These are phyloP conservation scores for Psilocybe sp. DNA, from an alignment of 768 basidiomycete species.

Conservation along the genomic window DNA sequence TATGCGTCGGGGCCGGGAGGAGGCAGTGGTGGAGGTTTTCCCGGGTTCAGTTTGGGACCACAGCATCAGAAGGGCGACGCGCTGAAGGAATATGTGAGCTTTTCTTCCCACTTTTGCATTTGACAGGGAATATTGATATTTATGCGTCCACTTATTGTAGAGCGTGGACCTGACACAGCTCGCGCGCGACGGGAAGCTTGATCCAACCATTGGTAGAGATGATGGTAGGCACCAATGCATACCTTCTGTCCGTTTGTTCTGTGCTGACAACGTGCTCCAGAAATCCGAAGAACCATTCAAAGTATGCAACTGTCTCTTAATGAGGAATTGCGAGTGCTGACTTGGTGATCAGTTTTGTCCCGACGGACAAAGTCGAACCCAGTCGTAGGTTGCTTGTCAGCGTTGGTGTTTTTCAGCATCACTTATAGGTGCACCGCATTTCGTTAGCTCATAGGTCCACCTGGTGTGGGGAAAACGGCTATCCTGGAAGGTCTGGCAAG, in stretches of 20 bases:
- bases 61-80: conserved; percentile 81
- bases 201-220: conserved; percentile 88
- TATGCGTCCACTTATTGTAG: conserved; percentile 29
- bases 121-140: too few species aligned
- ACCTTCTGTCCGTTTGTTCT: background rate
- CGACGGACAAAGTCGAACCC: conserved; percentile 91
- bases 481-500: conserved; percentile 88
- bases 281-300: conserved; percentile 89
- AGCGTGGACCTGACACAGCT: conserved; percentile 83
- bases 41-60: conserved; percentile 54
- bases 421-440: background rate
- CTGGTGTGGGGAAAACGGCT: conserved; percentile 92
- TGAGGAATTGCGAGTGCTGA: background rate
- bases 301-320: conserved; percentile 44
- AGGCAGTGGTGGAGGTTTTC: conserved; percentile 40
- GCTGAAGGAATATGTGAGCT: conserved; percentile 68
- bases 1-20: conserved; percentile 36
- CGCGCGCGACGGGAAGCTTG: conserved; percentile 81
- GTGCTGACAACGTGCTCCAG: conserved; percentile 25
- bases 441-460: conserved; percentile 71
- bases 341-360: conserved; percentile 58
- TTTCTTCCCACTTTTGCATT: background rate
- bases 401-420: background rate
- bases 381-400: conserved; percentile 49
- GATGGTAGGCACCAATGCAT: conserved; percentile 48